Evolutionary conservation across 2,329 filamentous ascomycete genomes (phyloP), one percentile per base, ranked within the genome.

Genomic region (Penicillium polonicum): DNA sequence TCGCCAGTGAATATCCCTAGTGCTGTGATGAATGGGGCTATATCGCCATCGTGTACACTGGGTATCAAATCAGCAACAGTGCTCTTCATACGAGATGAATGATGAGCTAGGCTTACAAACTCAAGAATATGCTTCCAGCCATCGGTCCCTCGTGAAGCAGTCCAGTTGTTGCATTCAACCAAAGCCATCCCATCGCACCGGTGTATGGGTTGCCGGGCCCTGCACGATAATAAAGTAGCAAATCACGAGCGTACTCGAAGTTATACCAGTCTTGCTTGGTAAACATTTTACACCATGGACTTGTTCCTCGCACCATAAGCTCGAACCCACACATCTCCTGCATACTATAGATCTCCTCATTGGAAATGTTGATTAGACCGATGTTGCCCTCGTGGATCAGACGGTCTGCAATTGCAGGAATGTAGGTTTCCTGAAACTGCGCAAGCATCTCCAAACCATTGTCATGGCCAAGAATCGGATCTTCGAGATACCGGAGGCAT

Each of bases 291-390:
- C 83, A 86, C 83, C 83, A 86, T 6, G 76, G 75, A 66, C 82
- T 84, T 23, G 69, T 72, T 7, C 83, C 84, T 56, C 80, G 76
- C 0, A 80, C 79, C 2, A 81, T 78, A 0, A 76, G 82, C 68
- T 86, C 84, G 61, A 85, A 86, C 1, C 82, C 83, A 65, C 83
- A 86, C 74, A 85, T 80, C 62, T 85, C 82, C 67, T 85, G 83
- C 83, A 86, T 85, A 57, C 79, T 76, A 64, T 80, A 86, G 38
- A 85, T 69, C 53, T 85, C 82, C 3, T 73, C 64, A 45, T 78
- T 73, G 0, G 70, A 74, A 55, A 83, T 77, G 33, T 77, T 78
- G n/a, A 79, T 71, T 6, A 74, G 60, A 1, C 66, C 63, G 7
- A 45, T 27, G 43, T 72, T 72, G 1, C 50, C 43, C 31, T 71